These are phyloP conservation scores for Alternaria sp. DNA, from an alignment of 2,329 filamentous ascomycete genomes.

Conservation along the genomic window DNA sequence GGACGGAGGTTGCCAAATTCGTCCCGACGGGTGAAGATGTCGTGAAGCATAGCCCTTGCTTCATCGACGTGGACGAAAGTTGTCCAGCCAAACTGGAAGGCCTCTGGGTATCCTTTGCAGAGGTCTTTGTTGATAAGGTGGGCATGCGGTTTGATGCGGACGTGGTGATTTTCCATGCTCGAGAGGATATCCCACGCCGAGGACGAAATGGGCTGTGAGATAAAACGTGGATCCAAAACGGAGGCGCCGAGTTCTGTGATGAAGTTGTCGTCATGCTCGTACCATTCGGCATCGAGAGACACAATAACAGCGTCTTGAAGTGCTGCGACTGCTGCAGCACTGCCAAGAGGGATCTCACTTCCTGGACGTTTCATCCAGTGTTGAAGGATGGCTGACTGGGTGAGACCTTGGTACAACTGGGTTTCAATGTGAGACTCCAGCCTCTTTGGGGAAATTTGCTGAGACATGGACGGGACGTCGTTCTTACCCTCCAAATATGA, in stretches of 20 bases:
- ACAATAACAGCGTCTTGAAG: slow-evolving; percentile 23
- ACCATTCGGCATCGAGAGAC: slow-evolving; percentile 29
- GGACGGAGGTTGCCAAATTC: slow-evolving; percentile 2
- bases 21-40: slow-evolving; percentile 8
- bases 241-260: slow-evolving; percentile 30
- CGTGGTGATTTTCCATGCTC: slow-evolving; percentile 17
- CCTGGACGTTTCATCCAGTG: neutral
- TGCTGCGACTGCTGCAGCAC: neutral
- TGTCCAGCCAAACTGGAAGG: slow-evolving; percentile 28
- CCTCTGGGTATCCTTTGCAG: slow-evolving; percentile 17
- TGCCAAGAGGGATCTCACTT: neutral
- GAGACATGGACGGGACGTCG: neutral
- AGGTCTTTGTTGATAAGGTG: slow-evolving; percentile 25
- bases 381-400: slow-evolving; percentile 7
- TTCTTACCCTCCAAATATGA: neutral
- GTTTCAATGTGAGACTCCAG: neutral
- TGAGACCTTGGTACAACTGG: neutral
- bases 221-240: slow-evolving; percentile 13
- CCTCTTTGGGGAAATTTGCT: neutral
- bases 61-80: slow-evolving; percentile 18
- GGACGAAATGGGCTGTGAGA: neutral
- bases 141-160: slow-evolving; percentile 24
- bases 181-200: slow-evolving; percentile 1
- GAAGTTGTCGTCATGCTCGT: slow-evolving; percentile 12
- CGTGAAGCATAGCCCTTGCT: slow-evolving; percentile 11